These are phyloP conservation scores for Crithidia sp. DNA, from an alignment of 208 protist genomes.

Conservation along the genomic window DNA sequence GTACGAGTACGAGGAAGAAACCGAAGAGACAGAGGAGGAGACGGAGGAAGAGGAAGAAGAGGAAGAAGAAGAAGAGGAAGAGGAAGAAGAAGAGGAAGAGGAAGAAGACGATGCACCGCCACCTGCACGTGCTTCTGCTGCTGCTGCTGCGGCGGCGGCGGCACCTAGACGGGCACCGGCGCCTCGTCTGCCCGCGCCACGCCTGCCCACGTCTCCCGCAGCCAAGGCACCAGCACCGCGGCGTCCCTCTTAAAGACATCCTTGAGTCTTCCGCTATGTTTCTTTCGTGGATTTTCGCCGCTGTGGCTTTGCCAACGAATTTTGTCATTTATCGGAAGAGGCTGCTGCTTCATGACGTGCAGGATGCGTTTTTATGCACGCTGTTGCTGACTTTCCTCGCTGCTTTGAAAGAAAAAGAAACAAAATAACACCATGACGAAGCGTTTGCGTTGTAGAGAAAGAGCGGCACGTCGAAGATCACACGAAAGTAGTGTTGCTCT, in stretches of 20 bases:
- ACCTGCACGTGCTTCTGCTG: background rate
- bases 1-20: background rate
- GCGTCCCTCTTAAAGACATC: background rate
- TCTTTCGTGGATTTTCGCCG: background rate
- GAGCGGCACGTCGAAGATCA: too few species aligned
- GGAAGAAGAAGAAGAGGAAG: constrained; percentile 37
- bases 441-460: too few species aligned
- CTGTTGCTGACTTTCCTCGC: too few species aligned
- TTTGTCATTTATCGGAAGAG: too few species aligned
- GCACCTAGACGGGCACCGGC: background rate
- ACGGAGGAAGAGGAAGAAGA: constrained; percentile 39
- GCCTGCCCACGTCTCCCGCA: background rate
- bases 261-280: background rate
- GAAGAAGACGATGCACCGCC: background rate
- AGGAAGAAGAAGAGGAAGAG: constrained; percentile 28
- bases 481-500: too few species aligned
- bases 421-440: too few species aligned
- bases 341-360: too few species aligned
- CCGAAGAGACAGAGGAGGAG: too few species aligned
- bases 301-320: too few species aligned
- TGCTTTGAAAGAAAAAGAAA: too few species aligned
- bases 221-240: background rate
- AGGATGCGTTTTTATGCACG: too few species aligned
- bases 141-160: background rate
- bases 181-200: constrained; percentile 4